Base-by-base conservation (phyloP, 805 yeast species). In the Yamadazyma ubonensis region DNA sequence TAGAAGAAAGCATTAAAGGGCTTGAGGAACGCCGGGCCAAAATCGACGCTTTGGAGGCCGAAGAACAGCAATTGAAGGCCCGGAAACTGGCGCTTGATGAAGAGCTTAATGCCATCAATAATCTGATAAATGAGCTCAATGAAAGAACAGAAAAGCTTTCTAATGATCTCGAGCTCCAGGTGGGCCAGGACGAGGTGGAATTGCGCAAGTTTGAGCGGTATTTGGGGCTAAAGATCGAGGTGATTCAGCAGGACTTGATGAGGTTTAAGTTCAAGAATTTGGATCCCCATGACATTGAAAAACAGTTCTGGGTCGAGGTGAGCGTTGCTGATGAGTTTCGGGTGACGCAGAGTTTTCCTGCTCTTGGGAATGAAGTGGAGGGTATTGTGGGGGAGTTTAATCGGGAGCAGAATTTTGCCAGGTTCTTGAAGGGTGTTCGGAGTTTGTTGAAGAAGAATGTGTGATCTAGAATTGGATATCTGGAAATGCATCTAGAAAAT, bases 221-320 rank as follows among this genome's bases (percentile, higher is more conserved):
- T 35, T 59, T 80, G 31, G 87, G 88, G 1, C 53, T 82, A 41
- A 61, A 63, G 25, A 70, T 82, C 14, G 78, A 75, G 39, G 79
- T 79, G 3, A 56, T 76, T 1, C 57, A 61, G 14, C 71, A 68
- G 6, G 77, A 73, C 38, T 48, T 69, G 23, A 53, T 82, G 31
- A 60, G 58, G 42, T 76, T 82, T 50, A 58, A 63, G 2, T 81
- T 81, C 50, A 55, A 54, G 1, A 73, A 74, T 34, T 61, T 80
- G 12, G 77, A 75, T 45, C 63, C 72, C 12, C 55, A 61, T 23
- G 60, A 76, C 36, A 53, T 65, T 30, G 64, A 64, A 27, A 57
- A 59, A 26, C 70, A 70, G 47, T 76, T 69, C 43, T 54, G 63
- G 47, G 49, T 78, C 7, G 68, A 70, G 11, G 43, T 82, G 15